phyloP scores from a whole-genome alignment of 345 rosid genomes.

The Gossypium longicalyx region DNA sequence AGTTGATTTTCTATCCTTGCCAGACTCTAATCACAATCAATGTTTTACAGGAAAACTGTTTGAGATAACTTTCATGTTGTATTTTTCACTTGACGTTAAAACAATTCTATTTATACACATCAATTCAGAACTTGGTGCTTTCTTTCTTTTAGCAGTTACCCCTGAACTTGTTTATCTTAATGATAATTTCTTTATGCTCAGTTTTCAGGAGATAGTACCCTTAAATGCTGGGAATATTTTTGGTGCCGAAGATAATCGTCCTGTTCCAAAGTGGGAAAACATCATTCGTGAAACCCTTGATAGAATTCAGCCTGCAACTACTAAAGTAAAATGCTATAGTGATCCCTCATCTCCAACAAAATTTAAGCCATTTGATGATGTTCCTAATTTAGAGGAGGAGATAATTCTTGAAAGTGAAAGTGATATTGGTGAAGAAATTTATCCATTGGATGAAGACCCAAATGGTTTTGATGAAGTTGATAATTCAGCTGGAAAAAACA shows the following conservation, averaged over 20 bases:
- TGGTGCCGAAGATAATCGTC: slow-evolving; percentile 84
- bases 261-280: slow-evolving; percentile 80
- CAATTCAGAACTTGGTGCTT: not conserved
- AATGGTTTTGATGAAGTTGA: slow-evolving; percentile 21
- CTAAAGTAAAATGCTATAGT: slow-evolving; percentile 65
- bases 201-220: slow-evolving; percentile 95
- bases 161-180: not conserved
- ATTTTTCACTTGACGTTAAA: not conserved
- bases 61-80: not conserved
- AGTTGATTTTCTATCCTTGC: not conserved
- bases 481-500: slow-evolving; percentile 22
- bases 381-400: slow-evolving; percentile 65
- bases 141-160: not conserved
- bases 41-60: not conserved
- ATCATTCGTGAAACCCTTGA: slow-evolving; percentile 69
- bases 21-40: not conserved
- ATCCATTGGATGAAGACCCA: slow-evolving; percentile 65
- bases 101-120: not conserved
- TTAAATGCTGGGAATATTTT: slow-evolving; percentile 88
- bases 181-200: slow-evolving; percentile 23
- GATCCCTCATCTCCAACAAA: slow-evolving; percentile 94
- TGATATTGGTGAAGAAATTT: slow-evolving; percentile 70
- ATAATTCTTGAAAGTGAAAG: slow-evolving; percentile 71
- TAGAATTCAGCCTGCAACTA: slow-evolving; percentile 41
- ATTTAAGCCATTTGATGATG: slow-evolving; percentile 55